A percentile compares a stretch with the other conserved stretches of the same genome.
Conservation (phyloP, 768 basidiomycete genomes). For the Kwoniella europaea region DNA sequence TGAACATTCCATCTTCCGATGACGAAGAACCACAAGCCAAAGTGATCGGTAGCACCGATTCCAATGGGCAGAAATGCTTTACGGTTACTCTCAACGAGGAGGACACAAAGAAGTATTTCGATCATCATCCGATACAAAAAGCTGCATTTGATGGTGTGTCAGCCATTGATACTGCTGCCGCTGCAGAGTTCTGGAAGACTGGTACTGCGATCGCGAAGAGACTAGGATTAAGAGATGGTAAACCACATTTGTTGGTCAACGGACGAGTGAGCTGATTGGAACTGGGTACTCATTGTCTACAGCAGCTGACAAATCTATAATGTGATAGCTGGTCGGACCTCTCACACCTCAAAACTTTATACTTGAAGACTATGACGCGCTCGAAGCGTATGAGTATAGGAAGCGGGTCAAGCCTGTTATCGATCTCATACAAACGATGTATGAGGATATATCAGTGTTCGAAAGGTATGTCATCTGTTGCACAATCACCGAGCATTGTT, state of each 20-base stretch:
- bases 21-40: background rate
- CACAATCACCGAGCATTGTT: too few species aligned
- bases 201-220: slow-evolving; percentile 61
- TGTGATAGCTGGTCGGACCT: slow-evolving; percentile 74
- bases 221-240: slow-evolving; percentile 67
- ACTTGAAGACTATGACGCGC: slow-evolving; percentile 71
- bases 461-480: slow-evolving; percentile 59
- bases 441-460: slow-evolving; percentile 58
- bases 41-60: background rate
- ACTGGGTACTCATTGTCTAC: background rate
- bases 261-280: slow-evolving; percentile 69
- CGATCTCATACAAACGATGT: slow-evolving; percentile 67
- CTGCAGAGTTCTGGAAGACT: slow-evolving; percentile 50
- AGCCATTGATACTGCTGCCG: slow-evolving; percentile 34
- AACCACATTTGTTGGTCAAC: slow-evolving; percentile 74
- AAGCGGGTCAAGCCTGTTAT: slow-evolving; percentile 74
- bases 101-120: slow-evolving; percentile 1
- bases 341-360: slow-evolving; percentile 67
- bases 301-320: background rate
- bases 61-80: slow-evolving; percentile 1
- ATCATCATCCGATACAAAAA: slow-evolving; percentile 30
- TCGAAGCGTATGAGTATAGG: slow-evolving; percentile 75
- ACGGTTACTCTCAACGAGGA: slow-evolving; percentile 3
- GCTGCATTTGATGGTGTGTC: slow-evolving; percentile 33
- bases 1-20: background rate